Percentiles rank a stretch among this genome's conserved stretches.
phyloP scores from a whole-genome alignment of 352 stramenopile genomes.

The Phytophthora podocarpi region DNA sequence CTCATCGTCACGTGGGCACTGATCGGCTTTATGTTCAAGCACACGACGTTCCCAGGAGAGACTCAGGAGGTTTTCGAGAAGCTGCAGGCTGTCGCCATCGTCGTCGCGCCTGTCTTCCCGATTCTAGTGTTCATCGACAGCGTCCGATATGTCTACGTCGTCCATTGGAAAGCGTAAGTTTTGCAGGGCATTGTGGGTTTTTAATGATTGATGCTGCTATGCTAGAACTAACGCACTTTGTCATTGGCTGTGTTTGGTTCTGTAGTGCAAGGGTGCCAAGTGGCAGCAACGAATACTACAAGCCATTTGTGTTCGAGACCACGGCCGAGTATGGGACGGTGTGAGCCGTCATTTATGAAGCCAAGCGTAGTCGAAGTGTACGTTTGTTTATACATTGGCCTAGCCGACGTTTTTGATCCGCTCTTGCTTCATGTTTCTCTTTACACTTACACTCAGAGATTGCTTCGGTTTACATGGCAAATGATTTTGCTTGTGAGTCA shows the following conservation, averaged over 20 bases:
- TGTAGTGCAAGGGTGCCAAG: slow-evolving; percentile 17
- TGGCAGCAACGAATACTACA: slow-evolving; percentile 50
- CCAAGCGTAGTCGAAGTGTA: slow-evolving; percentile 28
- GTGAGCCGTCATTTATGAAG: slow-evolving; percentile 15
- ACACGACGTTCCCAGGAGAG: slow-evolving; percentile 40
- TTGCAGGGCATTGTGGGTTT: background rate
- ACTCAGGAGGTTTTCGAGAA: slow-evolving; percentile 55
- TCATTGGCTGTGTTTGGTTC: background rate
- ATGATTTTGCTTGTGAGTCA: too few species aligned
- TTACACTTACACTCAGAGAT: too few species aligned
- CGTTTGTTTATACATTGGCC: slow-evolving; percentile 34
- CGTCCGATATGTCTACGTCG: slow-evolving; percentile 48
- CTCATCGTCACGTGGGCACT: slow-evolving; percentile 56
- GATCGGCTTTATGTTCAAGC: slow-evolving; percentile 44
- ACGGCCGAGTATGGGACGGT: slow-evolving; percentile 59
- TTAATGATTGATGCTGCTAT: background rate
- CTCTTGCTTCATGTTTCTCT: background rate
- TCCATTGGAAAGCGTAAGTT: slow-evolving; percentile 57
- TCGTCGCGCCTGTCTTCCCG: slow-evolving; percentile 53
- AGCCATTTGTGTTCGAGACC: slow-evolving; percentile 54
- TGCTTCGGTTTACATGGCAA: too few species aligned
- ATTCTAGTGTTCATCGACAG: slow-evolving; percentile 49
- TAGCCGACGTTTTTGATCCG: slow-evolving; percentile 25
- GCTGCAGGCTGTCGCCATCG: slow-evolving; percentile 48
- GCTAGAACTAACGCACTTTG: background rate